A percentile compares a stretch with the other conserved stretches of the same genome.
These are phyloP conservation scores for Phaeosphaeriaceae sp. DNA, from an alignment of 2,329 filamentous ascomycete species.

Conservation along the genomic window DNA sequence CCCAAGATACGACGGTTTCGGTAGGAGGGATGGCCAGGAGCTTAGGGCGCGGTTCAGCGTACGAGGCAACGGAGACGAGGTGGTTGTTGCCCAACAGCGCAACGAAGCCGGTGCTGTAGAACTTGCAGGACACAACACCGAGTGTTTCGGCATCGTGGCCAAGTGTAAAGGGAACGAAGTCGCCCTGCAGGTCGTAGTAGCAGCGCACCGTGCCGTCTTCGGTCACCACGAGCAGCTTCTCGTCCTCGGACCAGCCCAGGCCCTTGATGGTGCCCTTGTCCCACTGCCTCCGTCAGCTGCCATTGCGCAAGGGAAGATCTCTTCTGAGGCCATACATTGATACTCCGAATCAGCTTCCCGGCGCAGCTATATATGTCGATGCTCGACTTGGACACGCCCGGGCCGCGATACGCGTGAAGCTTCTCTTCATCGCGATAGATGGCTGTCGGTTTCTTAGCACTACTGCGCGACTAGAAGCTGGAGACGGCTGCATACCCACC, in stretches of 20 bases:
- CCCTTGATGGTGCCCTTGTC: constrained; percentile 87
- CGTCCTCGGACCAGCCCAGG: constrained; percentile 95
- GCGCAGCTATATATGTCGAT: constrained; percentile 96
- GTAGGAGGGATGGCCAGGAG: constrained; percentile 78
- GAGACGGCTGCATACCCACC: constrained; percentile 62
- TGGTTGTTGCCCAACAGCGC: constrained; percentile 88
- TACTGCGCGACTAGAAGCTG: neutral
- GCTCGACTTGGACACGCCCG: constrained; percentile 75
- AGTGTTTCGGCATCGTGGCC: constrained; percentile 87
- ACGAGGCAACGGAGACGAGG: constrained; percentile 84
- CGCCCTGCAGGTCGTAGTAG: constrained; percentile 89
- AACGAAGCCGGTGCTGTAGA: constrained; percentile 92
- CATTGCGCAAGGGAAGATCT: neutral
- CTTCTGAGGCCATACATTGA: constrained; percentile 60
- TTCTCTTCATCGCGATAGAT: constrained; percentile 89
- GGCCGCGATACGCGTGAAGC: constrained; percentile 77
- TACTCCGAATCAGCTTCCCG: constrained; percentile 83
- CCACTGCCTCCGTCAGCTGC: constrained; percentile 63
- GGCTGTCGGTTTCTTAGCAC: constrained; percentile 62
- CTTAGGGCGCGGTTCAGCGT: constrained; percentile 88
- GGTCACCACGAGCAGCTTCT: constrained; percentile 86
- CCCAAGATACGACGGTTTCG: constrained; percentile 85
- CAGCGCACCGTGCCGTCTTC: constrained; percentile 89
- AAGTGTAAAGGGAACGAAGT: constrained; percentile 93
- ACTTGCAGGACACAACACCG: constrained; percentile 86